Base-by-base conservation (phyloP, 345 rosid genomes). In the Alliaria petiolata region DNA sequence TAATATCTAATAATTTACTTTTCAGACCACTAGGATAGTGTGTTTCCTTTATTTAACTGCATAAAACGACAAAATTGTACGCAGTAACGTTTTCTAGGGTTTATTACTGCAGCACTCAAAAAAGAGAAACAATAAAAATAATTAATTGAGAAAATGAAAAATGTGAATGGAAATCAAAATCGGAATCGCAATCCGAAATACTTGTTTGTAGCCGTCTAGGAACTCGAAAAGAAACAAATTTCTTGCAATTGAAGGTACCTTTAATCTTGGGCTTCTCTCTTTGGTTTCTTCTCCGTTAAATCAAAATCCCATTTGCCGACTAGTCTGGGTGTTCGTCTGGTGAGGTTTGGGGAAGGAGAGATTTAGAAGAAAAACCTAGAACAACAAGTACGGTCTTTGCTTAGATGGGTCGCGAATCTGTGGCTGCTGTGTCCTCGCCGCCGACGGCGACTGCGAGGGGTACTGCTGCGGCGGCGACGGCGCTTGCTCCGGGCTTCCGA, bases 401-500 rank as follows among this genome's bases (percentile, higher is more conserved):
- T 17, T 66, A 12, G 1, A 82, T 81, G 87, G 70, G 76, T 78
- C 78, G 67, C 46, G 79, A 80, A 61, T 72, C 81, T 56, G 3
- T 65, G 50, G 74, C 70, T 53, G 53, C 17, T 50, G 60, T 60
- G 9, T 19, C 74, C 1, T 16, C 80, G 15, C 66, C 72, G 49
- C 62, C 80, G 30, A 47, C 77, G 14, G 38, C 69, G 46, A 56
- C 84, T 36, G 16, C 56, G 0, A 50, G 56, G 1, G 15, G 77
- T 8, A 56, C 74, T 11, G 39, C 72, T 1, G 7, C 74, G 28
- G 52, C 79, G 45, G 80, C 87, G 2, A 81, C 95, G 11, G 82
- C 96, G 9, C 83, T 90, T 77, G 98, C 93, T 36, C 98, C 98
- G 20, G 98, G 98, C 12, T 90, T 90, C 42, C 84, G 98, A 79